Evolutionary conservation across 2,329 filamentous ascomycete species (phyloP), one percentile per base, ranked within the genome.

Genomic region (Trichoderma aggressivum): DNA sequence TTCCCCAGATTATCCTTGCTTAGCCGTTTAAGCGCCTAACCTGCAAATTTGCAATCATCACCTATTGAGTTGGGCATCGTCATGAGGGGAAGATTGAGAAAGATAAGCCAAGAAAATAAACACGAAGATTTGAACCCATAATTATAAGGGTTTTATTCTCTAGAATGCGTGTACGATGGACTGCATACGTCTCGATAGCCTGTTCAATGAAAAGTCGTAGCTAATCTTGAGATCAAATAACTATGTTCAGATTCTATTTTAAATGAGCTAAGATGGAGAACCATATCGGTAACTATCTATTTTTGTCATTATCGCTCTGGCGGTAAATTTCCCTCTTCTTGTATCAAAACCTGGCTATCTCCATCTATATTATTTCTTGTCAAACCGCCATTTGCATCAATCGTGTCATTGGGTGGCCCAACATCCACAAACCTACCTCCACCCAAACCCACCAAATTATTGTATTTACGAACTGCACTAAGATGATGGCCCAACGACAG

Each of bases 401-500:
- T 62, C 36, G 47, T 26, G 14, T 62, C 59, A 24, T 62, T 3
- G 14, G 36, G 59, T 28, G 24, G 28, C 7, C 36, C 36, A 28
- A 62, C 10, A 18, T 62, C 24, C n/a, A 39, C 21, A 18, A 62
- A 28, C 59, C 36, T 30, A 18, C 59, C 59, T 16, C 7, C 5
- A n/a, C 66, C 39, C 59, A 72, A 59, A 21, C 65, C 39, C 1
- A 72, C 10, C 14, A 70, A 53, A 10, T 14, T 61, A 36, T 71
- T 24, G 43, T 66, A 72, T 12, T 68, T 64, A 3, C 14, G 24
- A 28, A 73, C 55, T 30, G 47, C 71, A 21, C 68, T 66, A 24
- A 64, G 62, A 5, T 73, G 69, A 58, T 75, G 72, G 24, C 69
- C 73, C 14, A 74, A 71, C 2, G 50, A 69, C 24, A 76, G 16